Evolutionary conservation across 768 basidiomycete genomes (phyloP).

Genomic region (Naematelia encephala): DNA sequence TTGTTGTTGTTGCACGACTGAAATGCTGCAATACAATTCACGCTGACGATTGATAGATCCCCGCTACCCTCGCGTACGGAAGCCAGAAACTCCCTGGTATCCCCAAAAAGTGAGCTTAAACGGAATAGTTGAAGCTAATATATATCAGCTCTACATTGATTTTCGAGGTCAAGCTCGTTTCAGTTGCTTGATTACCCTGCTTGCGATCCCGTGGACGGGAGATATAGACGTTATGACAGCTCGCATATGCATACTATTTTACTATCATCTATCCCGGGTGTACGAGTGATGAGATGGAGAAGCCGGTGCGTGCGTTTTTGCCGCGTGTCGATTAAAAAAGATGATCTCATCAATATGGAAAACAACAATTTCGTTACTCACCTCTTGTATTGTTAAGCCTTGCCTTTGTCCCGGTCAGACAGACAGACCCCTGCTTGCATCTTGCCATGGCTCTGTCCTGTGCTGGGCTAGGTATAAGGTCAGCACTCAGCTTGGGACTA

Average conservation of each 20-base stretch:
- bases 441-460: not conserved
- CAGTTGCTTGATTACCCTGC: slow-evolving; percentile 33
- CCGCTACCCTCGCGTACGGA: slow-evolving; percentile 57
- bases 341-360: not conserved
- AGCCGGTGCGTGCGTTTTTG: not conserved
- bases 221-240: not conserved
- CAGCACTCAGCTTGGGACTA: not conserved
- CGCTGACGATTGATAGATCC: slow-evolving; percentile 32
- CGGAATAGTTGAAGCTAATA: slow-evolving; percentile 4
- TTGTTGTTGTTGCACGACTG: not conserved
- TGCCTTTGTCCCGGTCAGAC: too few relatives aligned
- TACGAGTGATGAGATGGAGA: too few relatives aligned
- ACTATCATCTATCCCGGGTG: too few relatives aligned
- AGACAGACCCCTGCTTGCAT: not conserved
- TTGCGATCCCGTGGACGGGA: not conserved
- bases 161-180: slow-evolving; percentile 58
- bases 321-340: too few relatives aligned
- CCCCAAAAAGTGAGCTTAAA: slow-evolving; percentile 56
- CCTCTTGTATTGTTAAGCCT: too few relatives aligned
- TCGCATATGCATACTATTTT: not conserved
- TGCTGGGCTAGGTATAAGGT: not conserved
- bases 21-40: slow-evolving; percentile 56
- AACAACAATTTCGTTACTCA: not conserved
- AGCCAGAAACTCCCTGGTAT: slow-evolving; percentile 61
- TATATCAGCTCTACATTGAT: slow-evolving; percentile 63